A percentile compares a stretch with the other conserved stretches of the same genome.
These are phyloP conservation scores for Hanseniaspora vineae DNA, from an alignment of 805 yeast genomes.

Conservation along the genomic window DNA sequence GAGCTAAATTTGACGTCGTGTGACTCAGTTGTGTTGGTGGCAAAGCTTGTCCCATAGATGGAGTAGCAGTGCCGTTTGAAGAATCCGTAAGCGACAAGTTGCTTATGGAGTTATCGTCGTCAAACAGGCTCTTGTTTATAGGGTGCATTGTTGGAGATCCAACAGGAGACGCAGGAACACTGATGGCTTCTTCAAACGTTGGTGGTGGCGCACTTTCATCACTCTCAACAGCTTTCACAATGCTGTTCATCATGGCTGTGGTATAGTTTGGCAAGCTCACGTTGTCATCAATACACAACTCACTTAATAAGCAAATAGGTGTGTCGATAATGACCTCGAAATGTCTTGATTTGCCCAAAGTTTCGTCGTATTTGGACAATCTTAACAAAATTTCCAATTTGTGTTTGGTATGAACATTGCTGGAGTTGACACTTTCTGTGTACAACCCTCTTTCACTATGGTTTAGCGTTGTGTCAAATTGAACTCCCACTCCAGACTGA, in stretches of 20 bases:
- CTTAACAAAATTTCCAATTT: slow-evolving; percentile 59
- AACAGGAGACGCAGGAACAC: slow-evolving; percentile 31
- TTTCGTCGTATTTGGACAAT: slow-evolving; percentile 47
- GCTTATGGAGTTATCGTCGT: not conserved
- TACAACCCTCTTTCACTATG: slow-evolving; percentile 29
- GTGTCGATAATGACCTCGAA: slow-evolving; percentile 75
- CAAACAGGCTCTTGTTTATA: not conserved
- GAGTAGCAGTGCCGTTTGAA: no score
- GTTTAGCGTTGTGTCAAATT: slow-evolving; percentile 13
- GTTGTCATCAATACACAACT: slow-evolving; percentile 26
- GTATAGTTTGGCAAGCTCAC: slow-evolving; percentile 28
- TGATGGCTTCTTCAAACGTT: slow-evolving; percentile 53
- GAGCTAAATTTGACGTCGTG: not conserved
- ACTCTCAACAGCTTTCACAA: not conserved
- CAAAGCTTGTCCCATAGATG: no score
- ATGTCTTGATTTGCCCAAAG: slow-evolving; percentile 42
- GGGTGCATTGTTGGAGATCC: slow-evolving; percentile 13
- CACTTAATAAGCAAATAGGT: slow-evolving; percentile 45
- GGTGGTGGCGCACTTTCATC: slow-evolving; percentile 31
- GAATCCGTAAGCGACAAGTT: no score
- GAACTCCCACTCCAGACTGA: slow-evolving; percentile 11
- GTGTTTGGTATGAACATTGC: slow-evolving; percentile 51
- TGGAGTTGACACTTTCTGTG: slow-evolving; percentile 49
- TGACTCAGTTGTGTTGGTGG: no score
- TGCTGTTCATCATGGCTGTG: slow-evolving; percentile 11